These are phyloP conservation scores for Diaporthe longicolla DNA, from an alignment of 2,329 filamentous ascomycete genomes.

Conservation along the genomic window DNA sequence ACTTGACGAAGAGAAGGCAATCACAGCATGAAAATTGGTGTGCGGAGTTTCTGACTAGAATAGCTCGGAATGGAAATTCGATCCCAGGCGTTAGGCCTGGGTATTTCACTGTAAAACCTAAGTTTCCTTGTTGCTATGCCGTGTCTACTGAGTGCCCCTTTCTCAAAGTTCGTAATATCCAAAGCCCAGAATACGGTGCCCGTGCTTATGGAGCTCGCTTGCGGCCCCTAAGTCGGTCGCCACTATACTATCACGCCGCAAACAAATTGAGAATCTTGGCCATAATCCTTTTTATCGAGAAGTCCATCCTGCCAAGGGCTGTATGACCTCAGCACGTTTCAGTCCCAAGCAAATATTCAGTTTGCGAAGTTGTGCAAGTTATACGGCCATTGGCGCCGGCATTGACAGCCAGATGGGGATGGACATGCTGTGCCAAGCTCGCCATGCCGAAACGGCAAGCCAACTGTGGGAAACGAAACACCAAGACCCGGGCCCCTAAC, in stretches of 20 bases:
- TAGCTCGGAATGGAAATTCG: background rate
- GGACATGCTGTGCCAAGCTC: conserved; percentile 4
- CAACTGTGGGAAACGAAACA: conserved; percentile 28
- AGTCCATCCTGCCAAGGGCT: conserved; percentile 1
- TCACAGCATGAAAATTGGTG: too few species aligned
- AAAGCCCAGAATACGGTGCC: background rate
- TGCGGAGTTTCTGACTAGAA: too few species aligned
- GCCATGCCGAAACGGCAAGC: conserved; percentile 1
- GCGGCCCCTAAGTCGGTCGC: background rate
- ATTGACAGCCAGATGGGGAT: background rate
- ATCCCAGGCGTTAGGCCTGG: background rate
- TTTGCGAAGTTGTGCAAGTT: background rate
- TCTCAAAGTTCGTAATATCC: background rate
- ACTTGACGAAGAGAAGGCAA: too few species aligned
- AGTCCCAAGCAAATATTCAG: background rate
- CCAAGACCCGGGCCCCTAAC: conserved; percentile 12
- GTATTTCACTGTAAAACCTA: background rate
- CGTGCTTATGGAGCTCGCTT: background rate
- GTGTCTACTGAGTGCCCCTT: background rate
- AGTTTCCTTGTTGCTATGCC: background rate
- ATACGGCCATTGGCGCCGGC: conserved; percentile 7
- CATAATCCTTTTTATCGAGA: background rate
- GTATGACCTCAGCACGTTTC: conserved; percentile 14
- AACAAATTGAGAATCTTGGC: conserved; percentile 18
- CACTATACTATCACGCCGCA: background rate